Percentiles rank a stretch among this genome's conserved stretches.
These are phyloP conservation scores for Fomitiporia mediterranea DNA, from an alignment of 1,284 basidiomycete genomes.

Conservation along the genomic window DNA sequence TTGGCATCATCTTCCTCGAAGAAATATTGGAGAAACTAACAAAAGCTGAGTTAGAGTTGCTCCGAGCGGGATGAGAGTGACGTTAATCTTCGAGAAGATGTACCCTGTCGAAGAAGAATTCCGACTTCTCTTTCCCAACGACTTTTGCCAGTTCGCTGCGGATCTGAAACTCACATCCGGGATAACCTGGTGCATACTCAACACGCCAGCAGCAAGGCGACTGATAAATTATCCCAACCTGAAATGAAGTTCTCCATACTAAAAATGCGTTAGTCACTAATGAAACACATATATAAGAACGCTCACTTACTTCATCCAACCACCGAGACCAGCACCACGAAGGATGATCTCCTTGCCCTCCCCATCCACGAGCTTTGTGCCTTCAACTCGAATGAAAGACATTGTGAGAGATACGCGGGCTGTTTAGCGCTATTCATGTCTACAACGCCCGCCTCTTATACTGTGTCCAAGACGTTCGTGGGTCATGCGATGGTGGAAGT, in stretches of 20 bases:
- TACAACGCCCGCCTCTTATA: neutral
- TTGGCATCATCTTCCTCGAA: conserved; percentile 37
- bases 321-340: conserved; percentile 33
- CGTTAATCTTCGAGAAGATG: neutral
- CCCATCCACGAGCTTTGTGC: conserved; percentile 30
- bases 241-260: conserved; percentile 32
- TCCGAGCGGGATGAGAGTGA: neutral
- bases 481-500: conserved; percentile 3
- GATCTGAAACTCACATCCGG: conserved; percentile 36
- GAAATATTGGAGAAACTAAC: conserved; percentile 38
- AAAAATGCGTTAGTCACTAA: neutral
- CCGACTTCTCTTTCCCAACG: conserved; percentile 39
- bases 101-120: conserved; percentile 43
- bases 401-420: neutral
- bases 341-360: conserved; percentile 31
- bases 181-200: conserved; percentile 27
- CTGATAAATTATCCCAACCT: conserved; percentile 14
- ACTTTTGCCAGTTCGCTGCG: conserved; percentile 35
- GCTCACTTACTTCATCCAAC: conserved; percentile 30
- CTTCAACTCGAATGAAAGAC: conserved; percentile 20
- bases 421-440: neutral
- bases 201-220: neutral
- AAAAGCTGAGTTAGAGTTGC: neutral
- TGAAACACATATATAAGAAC: neutral
- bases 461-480: neutral